Conservation (phyloP, 129 eudicot genomes). For the Arctium lappa region DNA sequence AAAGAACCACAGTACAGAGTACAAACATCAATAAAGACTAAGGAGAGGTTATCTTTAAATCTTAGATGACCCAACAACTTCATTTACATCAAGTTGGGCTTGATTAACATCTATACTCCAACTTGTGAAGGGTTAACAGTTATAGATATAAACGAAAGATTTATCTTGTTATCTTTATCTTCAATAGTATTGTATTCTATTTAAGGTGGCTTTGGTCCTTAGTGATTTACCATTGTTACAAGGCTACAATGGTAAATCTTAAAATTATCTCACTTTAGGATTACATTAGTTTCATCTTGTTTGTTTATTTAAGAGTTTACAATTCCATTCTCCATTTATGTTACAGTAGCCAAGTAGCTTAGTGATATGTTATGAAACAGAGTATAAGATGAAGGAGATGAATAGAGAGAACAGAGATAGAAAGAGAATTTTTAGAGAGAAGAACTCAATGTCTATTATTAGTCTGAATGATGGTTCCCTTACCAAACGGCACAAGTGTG, state of each 20-base stretch:
- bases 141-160: background rate
- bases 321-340: background rate
- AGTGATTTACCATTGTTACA: background rate
- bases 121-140: background rate
- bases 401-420: too few species aligned
- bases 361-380: too few species aligned
- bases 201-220: background rate
- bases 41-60: too few species aligned
- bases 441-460: too few species aligned
- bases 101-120: background rate
- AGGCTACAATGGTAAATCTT: background rate
- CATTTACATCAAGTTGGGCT: background rate
- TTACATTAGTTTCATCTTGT: background rate
- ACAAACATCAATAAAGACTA: too few species aligned
- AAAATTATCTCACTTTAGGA: background rate
- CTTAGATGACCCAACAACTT: too few species aligned
- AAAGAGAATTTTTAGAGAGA: too few species aligned
- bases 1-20: too few species aligned
- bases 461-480: too few species aligned
- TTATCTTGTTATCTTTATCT: background rate
- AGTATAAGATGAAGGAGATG: too few species aligned
- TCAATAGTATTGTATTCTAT: background rate
- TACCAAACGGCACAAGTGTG: too few species aligned
- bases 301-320: background rate
- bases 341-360: too few species aligned